A percentile compares a stretch with the other conserved stretches of the same genome.
phyloP scores from a whole-genome alignment of 352 stramenopile genomes.

The Discostella stelligera region DNA sequence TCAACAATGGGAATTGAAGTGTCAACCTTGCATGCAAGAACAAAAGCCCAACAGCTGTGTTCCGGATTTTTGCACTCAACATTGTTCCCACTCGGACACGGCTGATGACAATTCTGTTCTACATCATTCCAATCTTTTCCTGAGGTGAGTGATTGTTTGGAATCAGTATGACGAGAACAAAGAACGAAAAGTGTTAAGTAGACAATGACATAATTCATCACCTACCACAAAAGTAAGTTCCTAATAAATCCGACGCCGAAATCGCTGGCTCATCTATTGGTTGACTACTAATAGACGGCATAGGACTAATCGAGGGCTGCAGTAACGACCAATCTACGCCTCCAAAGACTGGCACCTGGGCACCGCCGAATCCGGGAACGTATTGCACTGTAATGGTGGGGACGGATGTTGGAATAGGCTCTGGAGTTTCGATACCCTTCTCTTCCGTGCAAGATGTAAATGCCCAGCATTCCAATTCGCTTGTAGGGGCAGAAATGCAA shows the following conservation, averaged over 20 bases:
- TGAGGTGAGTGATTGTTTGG: conserved; percentile 12
- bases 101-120: conserved; percentile 65
- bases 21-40: conserved; percentile 34
- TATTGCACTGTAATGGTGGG: conserved; percentile 33
- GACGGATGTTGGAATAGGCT: conserved; percentile 26
- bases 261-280: conserved; percentile 43
- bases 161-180: background rate
- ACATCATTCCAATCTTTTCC: conserved; percentile 81
- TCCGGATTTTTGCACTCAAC: conserved; percentile 60
- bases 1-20: conserved; percentile 15
- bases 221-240: conserved; percentile 61
- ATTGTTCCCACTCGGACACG: conserved; percentile 68
- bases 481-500: conserved; percentile 7
- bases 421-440: conserved; percentile 36
- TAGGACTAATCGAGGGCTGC: conserved; percentile 40
- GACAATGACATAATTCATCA: conserved; percentile 1
- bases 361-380: conserved; percentile 49
- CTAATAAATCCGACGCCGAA: conserved; percentile 43
- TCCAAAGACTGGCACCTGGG: conserved; percentile 59
- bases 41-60: conserved; percentile 63
- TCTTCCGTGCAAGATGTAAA: conserved; percentile 58
- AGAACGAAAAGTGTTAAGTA: conserved; percentile 1
- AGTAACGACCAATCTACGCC: conserved; percentile 32
- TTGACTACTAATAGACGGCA: conserved; percentile 29
- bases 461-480: conserved; percentile 55